Evolutionary conservation across 2,329 filamentous ascomycete species (phyloP).

Genomic region (Fusarium piperis): DNA sequence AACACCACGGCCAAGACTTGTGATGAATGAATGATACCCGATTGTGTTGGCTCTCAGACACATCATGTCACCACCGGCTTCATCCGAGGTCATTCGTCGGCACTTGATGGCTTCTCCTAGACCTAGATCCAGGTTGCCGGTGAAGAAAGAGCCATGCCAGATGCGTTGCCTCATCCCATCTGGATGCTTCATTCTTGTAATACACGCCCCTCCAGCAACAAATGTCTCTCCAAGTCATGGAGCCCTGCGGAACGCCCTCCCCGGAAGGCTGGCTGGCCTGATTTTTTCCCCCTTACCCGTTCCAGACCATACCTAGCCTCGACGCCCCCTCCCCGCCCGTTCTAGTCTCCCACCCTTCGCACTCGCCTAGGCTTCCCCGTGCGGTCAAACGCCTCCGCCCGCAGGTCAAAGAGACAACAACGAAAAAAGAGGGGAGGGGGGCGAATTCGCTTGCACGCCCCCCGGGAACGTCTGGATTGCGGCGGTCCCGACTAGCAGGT

Average conservation of each 20-base stretch:
- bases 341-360: neutral
- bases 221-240: neutral
- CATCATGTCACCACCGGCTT: neutral
- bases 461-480: neutral
- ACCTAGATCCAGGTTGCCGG: neutral
- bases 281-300: neutral
- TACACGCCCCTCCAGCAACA: neutral
- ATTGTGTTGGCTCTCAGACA: neutral
- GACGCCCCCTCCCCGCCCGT: neutral
- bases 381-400: slow-evolving; percentile 23
- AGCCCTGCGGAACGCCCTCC: neutral
- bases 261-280: neutral
- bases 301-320: neutral
- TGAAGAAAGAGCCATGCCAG: slow-evolving; percentile 12
- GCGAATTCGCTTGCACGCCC: neutral
- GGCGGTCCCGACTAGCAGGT: slow-evolving; percentile 12
- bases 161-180: no score
- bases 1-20: neutral
- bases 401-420: slow-evolving; percentile 2
- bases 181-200: no score
- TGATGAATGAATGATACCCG: neutral
- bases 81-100: neutral
- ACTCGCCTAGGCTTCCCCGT: slow-evolving; percentile 21
- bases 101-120: neutral
- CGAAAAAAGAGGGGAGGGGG: neutral